Base-by-base conservation (phyloP, 2,329 filamentous ascomycete species). In the Amauroascus verrucosus region DNA sequence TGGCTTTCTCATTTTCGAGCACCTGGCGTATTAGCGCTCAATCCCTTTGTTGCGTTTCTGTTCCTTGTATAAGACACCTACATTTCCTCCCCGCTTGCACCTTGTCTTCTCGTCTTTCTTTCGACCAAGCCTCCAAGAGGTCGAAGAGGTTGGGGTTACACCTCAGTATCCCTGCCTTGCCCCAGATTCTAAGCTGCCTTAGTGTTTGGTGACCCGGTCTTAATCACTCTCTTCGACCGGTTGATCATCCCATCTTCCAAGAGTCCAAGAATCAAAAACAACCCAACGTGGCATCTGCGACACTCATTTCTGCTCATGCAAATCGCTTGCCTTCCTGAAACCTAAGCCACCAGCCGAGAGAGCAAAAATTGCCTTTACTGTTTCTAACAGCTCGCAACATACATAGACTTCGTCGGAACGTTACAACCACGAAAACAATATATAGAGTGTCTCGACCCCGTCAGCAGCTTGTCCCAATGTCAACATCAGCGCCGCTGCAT, bases 361-460 rank as follows among this genome's bases (percentile, higher is more conserved):
- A 18, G 5, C 14, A 41, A n/a, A 41, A 20, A 41, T 22, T n/a
- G 11, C n/a, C n/a, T 11, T 6, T 46, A 43, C n/a, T 22, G 8
- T 50, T 43, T 44, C 28, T 28, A n/a, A 20, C 24, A 24, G 14
- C 22, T 1, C 13, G 22, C 24, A 20, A 11, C 14, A 1, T 20
- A 20, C 9, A 45, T 52, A 52, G 50, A 26, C 41, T 46, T 32
- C 50, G 41, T 3, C 50, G 50, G 30, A 52, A 38, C 50, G 41
- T 30, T 38, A 32, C 50, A 20, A 9, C n/a, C 30, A n/a, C 28
- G 28, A 52, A 46, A 20, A 35, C 16, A 20, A 28, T 46, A 38
- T 52, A 37, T 51, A 51, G 32, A 45, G 26, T 28, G 13, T 24
- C 30, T n/a, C 18, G 40, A 24, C 40, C 49, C 32, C 50, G 20